phyloP scores from a whole-genome alignment of 2,329 filamentous ascomycete genomes.

The Hypomyces perniciosus region DNA sequence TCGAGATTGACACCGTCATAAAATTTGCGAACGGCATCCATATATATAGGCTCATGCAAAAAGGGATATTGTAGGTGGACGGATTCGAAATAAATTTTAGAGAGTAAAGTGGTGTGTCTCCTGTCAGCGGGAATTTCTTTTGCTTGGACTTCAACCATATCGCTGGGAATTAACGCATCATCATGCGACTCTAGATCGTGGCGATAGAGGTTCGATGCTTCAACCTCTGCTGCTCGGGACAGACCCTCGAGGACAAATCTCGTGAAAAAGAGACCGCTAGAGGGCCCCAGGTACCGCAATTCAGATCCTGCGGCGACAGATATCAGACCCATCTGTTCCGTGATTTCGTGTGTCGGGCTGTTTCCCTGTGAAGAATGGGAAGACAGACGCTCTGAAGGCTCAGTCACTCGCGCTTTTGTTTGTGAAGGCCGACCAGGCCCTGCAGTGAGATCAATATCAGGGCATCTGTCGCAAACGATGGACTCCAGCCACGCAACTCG shows the following conservation, averaged over 20 bases:
- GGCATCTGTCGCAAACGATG: conserved; percentile 35
- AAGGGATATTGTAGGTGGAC: conserved; percentile 46
- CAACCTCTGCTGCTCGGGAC: conserved; percentile 3
- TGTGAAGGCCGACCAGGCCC: conserved; percentile 12
- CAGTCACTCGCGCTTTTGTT: neutral
- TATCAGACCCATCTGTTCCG: conserved; percentile 33
- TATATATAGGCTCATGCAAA: conserved; percentile 39
- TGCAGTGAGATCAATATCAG: conserved; percentile 34
- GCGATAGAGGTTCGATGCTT: conserved; percentile 3
- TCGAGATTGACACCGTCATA: conserved; percentile 26
- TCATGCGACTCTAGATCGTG: neutral
- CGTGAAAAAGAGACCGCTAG: conserved; percentile 49
- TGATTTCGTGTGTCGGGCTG: conserved; percentile 42
- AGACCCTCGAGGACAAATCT: conserved; percentile 37
- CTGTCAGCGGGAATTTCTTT: conserved; percentile 8
- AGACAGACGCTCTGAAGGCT: neutral
- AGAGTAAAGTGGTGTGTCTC: conserved; percentile 22
- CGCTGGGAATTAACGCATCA: conserved; percentile 20
- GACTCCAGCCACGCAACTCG: conserved; percentile 38
- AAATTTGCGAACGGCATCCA: conserved; percentile 31
- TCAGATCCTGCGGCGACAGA: conserved; percentile 42
- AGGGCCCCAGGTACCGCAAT: conserved; percentile 49
- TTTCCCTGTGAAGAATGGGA: conserved; percentile 15
- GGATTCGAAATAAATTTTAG: conserved; percentile 41
- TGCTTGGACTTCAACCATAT: conserved; percentile 30